phyloP scores from a whole-genome alignment of 2,329 filamentous ascomycete genomes.

The Pestalotiopsis sp. region DNA sequence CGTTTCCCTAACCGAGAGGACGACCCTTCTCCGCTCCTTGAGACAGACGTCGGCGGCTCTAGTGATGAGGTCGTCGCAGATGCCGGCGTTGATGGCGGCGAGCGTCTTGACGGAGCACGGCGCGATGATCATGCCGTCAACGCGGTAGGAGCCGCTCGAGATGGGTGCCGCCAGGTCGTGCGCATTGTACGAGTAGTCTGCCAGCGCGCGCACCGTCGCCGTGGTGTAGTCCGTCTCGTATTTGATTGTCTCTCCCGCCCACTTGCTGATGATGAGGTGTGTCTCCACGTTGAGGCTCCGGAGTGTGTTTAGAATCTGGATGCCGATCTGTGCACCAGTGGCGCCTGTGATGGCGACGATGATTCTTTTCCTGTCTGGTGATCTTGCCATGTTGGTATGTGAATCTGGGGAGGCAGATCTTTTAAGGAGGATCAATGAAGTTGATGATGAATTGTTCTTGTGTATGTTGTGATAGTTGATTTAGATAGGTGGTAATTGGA shows the following conservation, averaged over 20 bases:
- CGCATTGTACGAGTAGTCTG: conserved; percentile 37
- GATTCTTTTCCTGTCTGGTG: conserved; percentile 25
- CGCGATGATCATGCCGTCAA: conserved; percentile 47
- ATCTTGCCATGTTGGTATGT: background rate
- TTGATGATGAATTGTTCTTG: background rate
- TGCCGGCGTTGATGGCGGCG: conserved; percentile 39
- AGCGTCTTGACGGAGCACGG: conserved; percentile 51
- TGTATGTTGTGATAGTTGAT: background rate
- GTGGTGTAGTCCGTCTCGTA: conserved; percentile 43
- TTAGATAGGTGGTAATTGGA: background rate
- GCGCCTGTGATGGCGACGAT: conserved; percentile 51
- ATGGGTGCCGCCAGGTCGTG: conserved; percentile 45
- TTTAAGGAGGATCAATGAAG: background rate
- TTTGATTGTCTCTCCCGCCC: conserved; percentile 47
- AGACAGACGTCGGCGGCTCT: conserved; percentile 45
- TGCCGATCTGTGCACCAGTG: conserved; percentile 44
- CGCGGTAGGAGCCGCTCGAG: conserved; percentile 43
- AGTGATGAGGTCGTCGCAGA: conserved; percentile 44
- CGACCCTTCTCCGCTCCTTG: conserved; percentile 41
- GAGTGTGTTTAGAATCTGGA: conserved; percentile 40
- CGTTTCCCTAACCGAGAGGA: conserved; percentile 43
- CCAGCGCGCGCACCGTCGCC: conserved; percentile 36
- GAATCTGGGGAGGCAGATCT: background rate
- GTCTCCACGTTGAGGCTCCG: conserved; percentile 45
- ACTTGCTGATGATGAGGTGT: conserved; percentile 47